Evolutionary conservation across 352 stramenopile species (phyloP), one percentile per base, ranked within the genome.

Genomic region (Globisporangium lucens): DNA sequence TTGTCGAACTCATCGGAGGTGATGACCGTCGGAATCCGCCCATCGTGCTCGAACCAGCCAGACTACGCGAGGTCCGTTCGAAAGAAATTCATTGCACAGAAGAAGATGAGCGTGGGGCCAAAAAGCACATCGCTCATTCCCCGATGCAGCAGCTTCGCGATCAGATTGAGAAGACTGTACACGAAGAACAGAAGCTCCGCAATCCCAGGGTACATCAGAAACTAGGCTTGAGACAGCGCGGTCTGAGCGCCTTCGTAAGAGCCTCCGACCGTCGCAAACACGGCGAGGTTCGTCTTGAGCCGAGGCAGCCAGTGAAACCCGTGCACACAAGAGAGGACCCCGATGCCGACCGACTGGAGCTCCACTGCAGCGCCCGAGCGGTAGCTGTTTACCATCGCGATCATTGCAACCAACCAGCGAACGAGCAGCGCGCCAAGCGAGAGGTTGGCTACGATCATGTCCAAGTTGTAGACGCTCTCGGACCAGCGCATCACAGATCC

Each of bases 371-470:
- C 30, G 36, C 7, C 12, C 3, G 55, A 52, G 8, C 33, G 51
- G 46, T 68, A 58, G 27, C 15, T 36, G 12, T 60, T 49, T 1
- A 55, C 22, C 9, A 77, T 47, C 24, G 65, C 62, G 0, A 74
- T 1, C 22, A 69, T 66, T 1, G 47, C 57, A 15, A 71, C 43
- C 22, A 78, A 69, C 79, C 79, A 87, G 0, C 71, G 75, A 2
- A 75, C 20, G 0, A 85, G 66, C 46, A 85, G 33, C 22, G 73
- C 10, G 0, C 51, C 68, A 4, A 82, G 27, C 13, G 77, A 79
- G 0, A 70, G 0, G 41, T 85, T 83, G 2, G 77, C 79, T 46
- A 85, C 68, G 15, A 81, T 71, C 13, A 62, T 73, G 6, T 76
- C 66, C 29, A 80, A 56, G 8, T 75, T 63, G 62, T 87, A 83